Conservation (phyloP, 495 filamentous ascomycete species). For the Mycothermus thermophilus region DNA sequence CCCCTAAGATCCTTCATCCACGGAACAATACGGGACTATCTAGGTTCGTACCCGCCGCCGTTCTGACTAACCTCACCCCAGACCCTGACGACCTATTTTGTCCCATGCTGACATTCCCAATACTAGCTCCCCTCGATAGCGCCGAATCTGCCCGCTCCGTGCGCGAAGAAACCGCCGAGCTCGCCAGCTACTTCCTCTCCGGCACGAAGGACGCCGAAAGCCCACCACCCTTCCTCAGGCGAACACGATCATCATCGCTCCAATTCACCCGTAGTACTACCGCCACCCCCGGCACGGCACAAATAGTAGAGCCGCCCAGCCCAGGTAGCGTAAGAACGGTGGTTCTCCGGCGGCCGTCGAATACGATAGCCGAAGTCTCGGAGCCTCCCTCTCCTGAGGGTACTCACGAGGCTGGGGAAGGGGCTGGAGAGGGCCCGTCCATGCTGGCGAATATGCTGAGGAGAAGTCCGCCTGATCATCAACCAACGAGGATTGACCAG, state of each 20-base stretch:
- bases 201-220: conserved; percentile 35
- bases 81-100: too few relatives aligned
- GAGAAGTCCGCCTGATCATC: conserved; percentile 31
- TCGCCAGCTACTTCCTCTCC: conserved; percentile 75
- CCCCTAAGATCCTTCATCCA: conserved; percentile 70
- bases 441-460: conserved; percentile 51
- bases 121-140: conserved; percentile 41
- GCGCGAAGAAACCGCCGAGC: conserved; percentile 79
- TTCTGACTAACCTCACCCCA: too few relatives aligned
- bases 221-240: conserved; percentile 28
- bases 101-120: too few relatives aligned
- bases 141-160: conserved; percentile 63
- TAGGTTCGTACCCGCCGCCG: too few relatives aligned
- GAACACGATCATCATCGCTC: conserved; percentile 21
- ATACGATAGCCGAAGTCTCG: conserved; percentile 45
- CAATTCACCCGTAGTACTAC: conserved; percentile 5
- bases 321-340: too few relatives aligned
- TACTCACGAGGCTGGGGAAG: conserved; percentile 9
- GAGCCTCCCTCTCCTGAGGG: conserved; percentile 45
- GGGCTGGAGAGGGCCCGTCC: conserved; percentile 34
- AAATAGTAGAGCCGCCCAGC: too few relatives aligned
- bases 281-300: too few relatives aligned
- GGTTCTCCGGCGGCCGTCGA: too few relatives aligned
- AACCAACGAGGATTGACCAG: conserved; percentile 4
- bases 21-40: conserved; percentile 49